These are phyloP conservation scores for Trichoderma atrobrunneum DNA, from an alignment of 2,329 filamentous ascomycete species.

Conservation along the genomic window DNA sequence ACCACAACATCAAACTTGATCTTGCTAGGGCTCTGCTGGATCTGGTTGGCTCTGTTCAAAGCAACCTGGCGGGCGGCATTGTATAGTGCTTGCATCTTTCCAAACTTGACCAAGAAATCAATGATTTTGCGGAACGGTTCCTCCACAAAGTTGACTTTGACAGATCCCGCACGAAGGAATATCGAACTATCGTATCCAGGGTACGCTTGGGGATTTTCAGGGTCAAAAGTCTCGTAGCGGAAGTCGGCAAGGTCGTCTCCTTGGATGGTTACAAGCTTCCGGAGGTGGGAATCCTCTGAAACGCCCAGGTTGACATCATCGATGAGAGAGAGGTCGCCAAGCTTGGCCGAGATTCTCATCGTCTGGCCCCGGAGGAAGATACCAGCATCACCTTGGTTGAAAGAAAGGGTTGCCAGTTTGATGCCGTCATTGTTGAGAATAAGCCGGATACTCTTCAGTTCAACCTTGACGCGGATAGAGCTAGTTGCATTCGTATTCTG, in stretches of 20 bases:
- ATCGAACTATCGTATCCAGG: conserved; percentile 94
- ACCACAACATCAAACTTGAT: conserved; percentile 93
- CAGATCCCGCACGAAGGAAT: conserved; percentile 84
- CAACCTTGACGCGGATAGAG: conserved; percentile 89
- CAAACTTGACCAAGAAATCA: conserved; percentile 96
- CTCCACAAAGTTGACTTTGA: conserved; percentile 95
- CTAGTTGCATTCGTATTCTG: conserved; percentile 45
- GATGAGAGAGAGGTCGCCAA: conserved; percentile 83
- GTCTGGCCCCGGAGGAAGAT: conserved; percentile 83
- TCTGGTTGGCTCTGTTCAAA: conserved; percentile 85
- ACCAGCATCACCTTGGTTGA: conserved; percentile 88
- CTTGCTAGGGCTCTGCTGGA: conserved; percentile 84
- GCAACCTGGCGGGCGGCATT: conserved; percentile 95
- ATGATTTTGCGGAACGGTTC: conserved; percentile 98
- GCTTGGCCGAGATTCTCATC: conserved; percentile 80
- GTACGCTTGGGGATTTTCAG: conserved; percentile 66
- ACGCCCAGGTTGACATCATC: conserved; percentile 95
- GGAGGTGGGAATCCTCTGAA: conserved; percentile 72
- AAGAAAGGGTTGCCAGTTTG: conserved; percentile 83
- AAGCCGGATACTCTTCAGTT: conserved; percentile 87
- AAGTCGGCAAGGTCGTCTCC: conserved; percentile 96
- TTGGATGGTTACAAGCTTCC: conserved; percentile 89
- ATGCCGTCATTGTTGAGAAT: conserved; percentile 98
- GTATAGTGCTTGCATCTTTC: conserved; percentile 98
- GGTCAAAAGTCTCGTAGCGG: conserved; percentile 92